These are phyloP conservation scores for Paecilomyces fulvus DNA, from an alignment of 2,329 filamentous ascomycete genomes.

Conservation along the genomic window DNA sequence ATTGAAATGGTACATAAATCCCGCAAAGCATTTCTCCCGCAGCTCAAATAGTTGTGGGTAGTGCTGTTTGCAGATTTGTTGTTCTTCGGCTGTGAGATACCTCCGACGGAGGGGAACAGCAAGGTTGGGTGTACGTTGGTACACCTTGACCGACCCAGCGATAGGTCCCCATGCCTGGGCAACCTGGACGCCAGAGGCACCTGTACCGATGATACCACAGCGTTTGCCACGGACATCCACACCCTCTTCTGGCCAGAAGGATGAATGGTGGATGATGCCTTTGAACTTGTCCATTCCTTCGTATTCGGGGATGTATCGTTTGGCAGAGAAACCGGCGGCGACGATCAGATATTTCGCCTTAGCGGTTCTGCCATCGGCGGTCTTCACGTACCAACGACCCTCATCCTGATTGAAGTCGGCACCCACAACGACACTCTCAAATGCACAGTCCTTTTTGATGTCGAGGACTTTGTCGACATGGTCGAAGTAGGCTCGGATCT, in stretches of 20 bases:
- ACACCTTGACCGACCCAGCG: constrained; percentile 41
- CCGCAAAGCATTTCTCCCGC: constrained; percentile 46
- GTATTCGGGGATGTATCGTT: constrained; percentile 54
- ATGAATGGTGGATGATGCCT: constrained; percentile 52
- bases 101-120: constrained; percentile 53
- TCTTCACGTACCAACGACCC: constrained; percentile 37
- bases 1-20: constrained; percentile 48
- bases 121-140: constrained; percentile 60
- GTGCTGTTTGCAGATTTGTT: constrained; percentile 35
- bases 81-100: constrained; percentile 40
- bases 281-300: constrained; percentile 51
- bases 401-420: constrained; percentile 31
- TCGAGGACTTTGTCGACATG: constrained; percentile 38
- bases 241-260: constrained; percentile 51
- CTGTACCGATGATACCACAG: constrained; percentile 56
- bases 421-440: constrained; percentile 34
- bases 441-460: constrained; percentile 38
- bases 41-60: constrained; percentile 44
- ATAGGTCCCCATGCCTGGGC: constrained; percentile 50
- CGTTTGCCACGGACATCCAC: constrained; percentile 52
- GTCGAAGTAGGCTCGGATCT: constrained; percentile 40
- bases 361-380: constrained; percentile 31
- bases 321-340: constrained; percentile 45
- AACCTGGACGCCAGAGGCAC: constrained; percentile 57
- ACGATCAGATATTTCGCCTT: constrained; percentile 37